Evolutionary conservation across 2,329 filamentous ascomycete species (phyloP).

Genomic region (Sporothrix inflata): DNA sequence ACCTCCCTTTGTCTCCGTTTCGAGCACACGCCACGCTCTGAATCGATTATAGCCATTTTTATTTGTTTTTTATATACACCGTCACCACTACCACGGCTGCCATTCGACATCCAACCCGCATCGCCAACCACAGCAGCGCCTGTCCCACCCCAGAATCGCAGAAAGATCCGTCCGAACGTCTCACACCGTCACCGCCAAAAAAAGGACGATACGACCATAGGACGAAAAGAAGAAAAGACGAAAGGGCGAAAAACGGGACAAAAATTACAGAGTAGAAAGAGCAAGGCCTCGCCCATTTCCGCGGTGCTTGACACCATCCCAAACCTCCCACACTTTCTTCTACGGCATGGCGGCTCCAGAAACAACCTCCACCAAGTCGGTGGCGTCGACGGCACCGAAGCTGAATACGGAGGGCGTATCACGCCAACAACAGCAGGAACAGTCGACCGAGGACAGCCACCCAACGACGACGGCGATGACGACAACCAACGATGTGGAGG

Average conservation of each 20-base stretch:
- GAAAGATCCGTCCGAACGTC: not conserved
- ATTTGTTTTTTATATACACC: not conserved
- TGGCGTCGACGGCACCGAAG: not conserved
- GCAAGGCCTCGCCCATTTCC: not conserved
- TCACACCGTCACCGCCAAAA: not conserved
- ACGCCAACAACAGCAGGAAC: not conserved
- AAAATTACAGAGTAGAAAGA: no score
- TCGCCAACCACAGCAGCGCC: not conserved
- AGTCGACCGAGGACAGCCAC: not conserved
- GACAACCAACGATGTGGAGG: not conserved
- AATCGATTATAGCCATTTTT: not conserved
- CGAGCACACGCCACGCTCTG: not conserved
- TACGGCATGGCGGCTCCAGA: constrained; percentile 6
- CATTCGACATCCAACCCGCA: not conserved
- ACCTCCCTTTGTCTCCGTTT: not conserved
- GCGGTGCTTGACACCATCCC: not conserved
- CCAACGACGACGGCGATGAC: not conserved
- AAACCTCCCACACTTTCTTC: not conserved
- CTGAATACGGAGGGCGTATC: not conserved
- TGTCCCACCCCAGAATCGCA: not conserved
- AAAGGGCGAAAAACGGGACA: not conserved
- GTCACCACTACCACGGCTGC: not conserved
- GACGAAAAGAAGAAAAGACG: not conserved
- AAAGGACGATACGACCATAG: not conserved
- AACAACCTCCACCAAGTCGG: not conserved